A percentile compares a stretch with the other conserved stretches of the same genome.
Evolutionary conservation across 140 eudicot species (phyloP).

Genomic region (Stevia rebaudiana): DNA sequence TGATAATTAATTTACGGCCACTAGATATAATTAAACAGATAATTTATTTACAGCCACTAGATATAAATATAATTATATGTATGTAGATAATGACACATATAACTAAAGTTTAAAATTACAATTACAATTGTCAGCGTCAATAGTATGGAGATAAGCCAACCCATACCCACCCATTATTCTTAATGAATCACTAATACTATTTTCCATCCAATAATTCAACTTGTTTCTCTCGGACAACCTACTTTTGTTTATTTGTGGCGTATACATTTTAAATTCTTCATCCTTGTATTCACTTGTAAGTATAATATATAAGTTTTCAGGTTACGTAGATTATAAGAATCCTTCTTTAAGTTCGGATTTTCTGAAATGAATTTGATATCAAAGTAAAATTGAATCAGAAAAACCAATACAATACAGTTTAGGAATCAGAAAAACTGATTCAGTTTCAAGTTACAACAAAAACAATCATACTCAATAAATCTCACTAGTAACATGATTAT

Average conservation of each 20-base stretch:
- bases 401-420: too few relatives aligned
- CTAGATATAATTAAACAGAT: constrained; percentile 4
- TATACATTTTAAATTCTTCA: background rate
- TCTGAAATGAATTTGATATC: too few relatives aligned
- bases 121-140: constrained; percentile 21
- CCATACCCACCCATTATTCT: constrained; percentile 17
- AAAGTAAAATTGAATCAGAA: too few relatives aligned
- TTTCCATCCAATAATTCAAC: constrained; percentile 17
- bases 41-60: constrained; percentile 29
- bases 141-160: constrained; percentile 30
- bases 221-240: background rate
- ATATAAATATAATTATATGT: background rate
- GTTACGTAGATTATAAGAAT: background rate
- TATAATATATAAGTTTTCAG: background rate
- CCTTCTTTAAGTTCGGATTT: too few relatives aligned
- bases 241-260: background rate
- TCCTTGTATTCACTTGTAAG: background rate
- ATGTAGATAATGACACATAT: background rate
- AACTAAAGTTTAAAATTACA: background rate
- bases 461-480: too few relatives aligned
- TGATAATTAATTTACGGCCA: constrained; percentile 25
- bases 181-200: background rate
- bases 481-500: too few relatives aligned
- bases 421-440: too few relatives aligned
- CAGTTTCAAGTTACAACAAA: too few relatives aligned